Percentiles rank a stretch among this genome's conserved stretches.
phyloP scores from a whole-genome alignment of 2,329 filamentous ascomycete species.

The Cadophora sp. region DNA sequence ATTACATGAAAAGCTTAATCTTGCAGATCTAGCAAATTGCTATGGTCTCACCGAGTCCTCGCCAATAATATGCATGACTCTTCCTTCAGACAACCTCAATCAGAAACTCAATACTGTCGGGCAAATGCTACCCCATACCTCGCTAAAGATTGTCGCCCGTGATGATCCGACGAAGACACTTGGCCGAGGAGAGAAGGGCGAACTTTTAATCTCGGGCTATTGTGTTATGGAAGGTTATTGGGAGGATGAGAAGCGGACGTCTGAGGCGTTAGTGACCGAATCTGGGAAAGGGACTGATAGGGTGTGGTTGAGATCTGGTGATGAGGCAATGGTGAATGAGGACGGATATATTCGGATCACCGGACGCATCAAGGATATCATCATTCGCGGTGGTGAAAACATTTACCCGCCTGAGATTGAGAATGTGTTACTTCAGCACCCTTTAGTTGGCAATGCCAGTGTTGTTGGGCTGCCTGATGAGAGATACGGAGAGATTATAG shows the following conservation, averaged over 20 bases:
- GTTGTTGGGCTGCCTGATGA: slow-evolving; percentile 69
- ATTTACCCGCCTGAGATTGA: slow-evolving; percentile 26
- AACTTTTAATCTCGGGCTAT: slow-evolving; percentile 81
- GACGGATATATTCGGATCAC: slow-evolving; percentile 19
- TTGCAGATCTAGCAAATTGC: slow-evolving; percentile 64
- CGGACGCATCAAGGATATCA: slow-evolving; percentile 24
- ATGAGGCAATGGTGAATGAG: slow-evolving; percentile 57
- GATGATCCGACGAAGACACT: slow-evolving; percentile 68
- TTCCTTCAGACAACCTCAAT: slow-evolving; percentile 44
- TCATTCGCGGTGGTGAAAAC: slow-evolving; percentile 28
- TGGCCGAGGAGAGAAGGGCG: slow-evolving; percentile 65
- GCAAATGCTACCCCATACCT: slow-evolving; percentile 75
- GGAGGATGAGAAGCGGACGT: slow-evolving; percentile 78
- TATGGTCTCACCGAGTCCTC: slow-evolving; percentile 74
- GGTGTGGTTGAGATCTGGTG: slow-evolving; percentile 72
- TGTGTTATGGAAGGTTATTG: slow-evolving; percentile 72
- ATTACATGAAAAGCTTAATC: slow-evolving; percentile 73
- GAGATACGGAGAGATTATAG: slow-evolving; percentile 70
- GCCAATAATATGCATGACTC: slow-evolving; percentile 80
- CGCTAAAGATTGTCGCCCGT: slow-evolving; percentile 73
- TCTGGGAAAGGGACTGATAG: slow-evolving; percentile 59
- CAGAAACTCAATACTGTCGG: slow-evolving; percentile 63
- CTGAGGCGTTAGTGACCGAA: slow-evolving; percentile 49
- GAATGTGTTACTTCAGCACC: slow-evolving; percentile 17
- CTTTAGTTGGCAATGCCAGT: slow-evolving; percentile 60